Base-by-base conservation (phyloP, 257 asterid species). In the Knoxia roxburghii region DNA sequence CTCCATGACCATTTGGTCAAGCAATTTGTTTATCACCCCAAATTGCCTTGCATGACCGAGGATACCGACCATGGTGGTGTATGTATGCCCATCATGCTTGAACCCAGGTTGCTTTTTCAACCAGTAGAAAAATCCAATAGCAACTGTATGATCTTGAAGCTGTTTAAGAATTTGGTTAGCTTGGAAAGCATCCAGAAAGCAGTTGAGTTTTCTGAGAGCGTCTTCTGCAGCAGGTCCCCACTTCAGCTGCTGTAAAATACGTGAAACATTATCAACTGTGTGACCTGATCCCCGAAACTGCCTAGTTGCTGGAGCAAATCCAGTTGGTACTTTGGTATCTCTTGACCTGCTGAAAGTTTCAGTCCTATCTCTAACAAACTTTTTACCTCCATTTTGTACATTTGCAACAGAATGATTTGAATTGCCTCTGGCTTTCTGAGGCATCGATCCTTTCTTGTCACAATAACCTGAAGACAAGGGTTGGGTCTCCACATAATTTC, bases 51-150 rank as follows among this genome's bases (percentile, higher is more conserved):
- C 88, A 55, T 95, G 94, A n/a, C 99, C 99, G 75, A 90, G 95
- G 55, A 90, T 86, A 33, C 99, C 99, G 24, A 90, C 90, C 97
- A 90, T 90, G 74, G 99, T 93, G 54, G 99, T 93, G 73, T 93
- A 93, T 0, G 97, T 90, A 64, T 90, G 97, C 0, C 95, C 96
- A 32, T 93, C 99, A 23, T 93, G 99, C 81, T 83, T 90, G 78
- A 86, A 93, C 13, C 99, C 95, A 0, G 86, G 89, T 76, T 85
- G 87, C 43, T 73, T 70, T 73, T 90, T 86, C 78, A 90, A 74
- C 96, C 97, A 93, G 78, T 93, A 74, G 85, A 93, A 93, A 77
- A 90, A 93, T 18, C 86, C 87, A 15, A 86, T 81, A 70, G 99
- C 99, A 46, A 86, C 92, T 0, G 66, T 75, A 60, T 85, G 77